Percentiles rank a stretch among this genome's conserved stretches.
Conservation (phyloP, 306 rosid genomes). For the Cyclanthera cordifolia region DNA sequence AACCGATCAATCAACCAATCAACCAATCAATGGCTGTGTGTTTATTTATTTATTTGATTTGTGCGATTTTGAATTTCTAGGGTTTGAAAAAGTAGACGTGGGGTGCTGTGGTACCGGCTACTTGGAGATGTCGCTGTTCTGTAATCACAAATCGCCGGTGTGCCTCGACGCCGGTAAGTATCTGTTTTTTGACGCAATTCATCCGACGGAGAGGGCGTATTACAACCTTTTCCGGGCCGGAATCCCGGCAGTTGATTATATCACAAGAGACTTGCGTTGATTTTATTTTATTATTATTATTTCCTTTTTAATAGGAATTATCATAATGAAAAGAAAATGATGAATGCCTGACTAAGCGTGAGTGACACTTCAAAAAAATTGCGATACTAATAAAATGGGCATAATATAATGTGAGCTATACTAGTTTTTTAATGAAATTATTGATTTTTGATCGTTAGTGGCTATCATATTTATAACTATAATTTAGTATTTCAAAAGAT, state of each 20-base stretch:
- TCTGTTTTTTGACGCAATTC: conserved; percentile 63
- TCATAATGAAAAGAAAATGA: background rate
- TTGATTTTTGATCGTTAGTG: too few relatives aligned
- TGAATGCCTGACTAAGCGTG: too few relatives aligned
- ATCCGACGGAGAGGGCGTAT: conserved; percentile 49
- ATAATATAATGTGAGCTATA: too few relatives aligned
- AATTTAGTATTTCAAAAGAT: too few relatives aligned
- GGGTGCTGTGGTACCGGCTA: conserved; percentile 73
- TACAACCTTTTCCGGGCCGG: conserved; percentile 25
- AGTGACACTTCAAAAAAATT: too few relatives aligned
- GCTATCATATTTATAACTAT: too few relatives aligned
- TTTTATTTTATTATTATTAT: background rate
- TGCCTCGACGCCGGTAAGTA: conserved; percentile 44
- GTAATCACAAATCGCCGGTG: conserved; percentile 28
- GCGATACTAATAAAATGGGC: too few relatives aligned
- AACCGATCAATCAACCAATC: background rate
- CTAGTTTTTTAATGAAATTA: too few relatives aligned
- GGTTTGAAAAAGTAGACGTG: conserved; percentile 31
- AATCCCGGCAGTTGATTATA: conserved; percentile 24
- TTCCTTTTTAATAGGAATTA: background rate
- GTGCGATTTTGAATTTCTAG: conserved; percentile 16
- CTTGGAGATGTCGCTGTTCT: conserved; percentile 38
- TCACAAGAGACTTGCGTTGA: conserved; percentile 17
- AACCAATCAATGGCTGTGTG: background rate
- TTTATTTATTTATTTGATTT: too few relatives aligned